Base-by-base conservation (phyloP, 257 asterid species). In the Thymus mandschuricus region DNA sequence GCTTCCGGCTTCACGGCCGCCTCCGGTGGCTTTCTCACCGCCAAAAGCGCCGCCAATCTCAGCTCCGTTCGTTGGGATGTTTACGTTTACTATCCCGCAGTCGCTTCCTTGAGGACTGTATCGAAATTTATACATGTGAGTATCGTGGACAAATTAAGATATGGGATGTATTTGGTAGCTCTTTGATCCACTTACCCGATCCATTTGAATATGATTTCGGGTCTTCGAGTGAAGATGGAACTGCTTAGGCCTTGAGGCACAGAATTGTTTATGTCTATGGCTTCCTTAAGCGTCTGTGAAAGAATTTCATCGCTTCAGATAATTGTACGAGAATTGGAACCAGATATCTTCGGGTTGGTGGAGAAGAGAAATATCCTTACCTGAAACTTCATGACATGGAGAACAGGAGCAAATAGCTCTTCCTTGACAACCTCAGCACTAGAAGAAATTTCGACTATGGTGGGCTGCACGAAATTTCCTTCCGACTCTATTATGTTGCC, bases 11-110 rank as follows among this genome's bases (percentile, higher is more conserved):
- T 95, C 99, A 51, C 99, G 92, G 49, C 99, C 98, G 55, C 99
- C 99, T 30, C 98, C 97, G 0, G 98, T 95, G 40, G 97, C 99
- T 69, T 95, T 95, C 82, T 95, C 99, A 29, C 98, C 98, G 3
- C 99, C 99, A 85, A 92, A 95, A 71, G 99, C 99, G 33, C 99
- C 99, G 3, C 99, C 99, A 38, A 95, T 95, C 72, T 95, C 99
- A 54, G 99, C 99, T 48, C 97, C 99, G 41, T 95, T 95, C 31
- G 99, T 95, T 11, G 99, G 99, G 71, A 95, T 88, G 58, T 95
- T 95, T 5, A 86, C 97, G 58, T 95, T 95, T 33, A 95, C 99
- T n/a, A 95, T 95, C 31, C 99, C 99, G 68, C 99, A 95, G 64
- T 95, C 99, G 76, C 99, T 95, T 82, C 99, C 99, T 55, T 76